A percentile compares a stretch with the other conserved stretches of the same genome.
Evolutionary conservation across 1,284 basidiomycete genomes (phyloP).

Genomic region (Cystobasidium sp.): DNA sequence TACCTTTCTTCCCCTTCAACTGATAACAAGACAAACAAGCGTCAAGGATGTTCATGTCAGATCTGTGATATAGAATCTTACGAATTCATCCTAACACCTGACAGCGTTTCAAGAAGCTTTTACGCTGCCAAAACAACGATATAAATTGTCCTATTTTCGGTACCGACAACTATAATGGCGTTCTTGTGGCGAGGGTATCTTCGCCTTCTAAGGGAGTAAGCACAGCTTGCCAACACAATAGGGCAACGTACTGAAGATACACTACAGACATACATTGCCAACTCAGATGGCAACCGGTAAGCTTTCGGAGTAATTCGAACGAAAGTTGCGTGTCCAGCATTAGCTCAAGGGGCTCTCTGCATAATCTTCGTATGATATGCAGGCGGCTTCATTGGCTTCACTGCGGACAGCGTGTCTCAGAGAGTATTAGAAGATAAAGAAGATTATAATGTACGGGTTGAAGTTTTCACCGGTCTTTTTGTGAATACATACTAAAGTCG

Average conservation of each 20-base stretch:
- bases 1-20: too few relatives aligned
- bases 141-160: neutral
- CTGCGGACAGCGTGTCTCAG: constrained; percentile 43
- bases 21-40: too few relatives aligned
- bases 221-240: neutral
- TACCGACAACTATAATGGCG: constrained; percentile 9
- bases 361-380: too few relatives aligned
- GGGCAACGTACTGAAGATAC: neutral
- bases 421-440: constrained; percentile 11
- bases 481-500: too few relatives aligned
- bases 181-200: constrained; percentile 43
- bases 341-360: too few relatives aligned
- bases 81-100: too few relatives aligned
- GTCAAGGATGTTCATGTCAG: too few relatives aligned
- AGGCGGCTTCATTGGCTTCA: constrained; percentile 47
- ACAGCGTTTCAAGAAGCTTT: neutral
- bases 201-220: constrained; percentile 40
- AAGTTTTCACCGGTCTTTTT: too few relatives aligned
- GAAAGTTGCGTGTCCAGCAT: too few relatives aligned
- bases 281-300: constrained; percentile 51
- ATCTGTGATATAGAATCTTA: too few relatives aligned
- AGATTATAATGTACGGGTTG: constrained; percentile 46
- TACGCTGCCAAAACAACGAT: neutral
- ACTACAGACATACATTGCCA: constrained; percentile 45
- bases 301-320: too few relatives aligned